phyloP scores from a whole-genome alignment of 2,329 filamentous ascomycete species.

The Aspergillus hiratsukae region DNA sequence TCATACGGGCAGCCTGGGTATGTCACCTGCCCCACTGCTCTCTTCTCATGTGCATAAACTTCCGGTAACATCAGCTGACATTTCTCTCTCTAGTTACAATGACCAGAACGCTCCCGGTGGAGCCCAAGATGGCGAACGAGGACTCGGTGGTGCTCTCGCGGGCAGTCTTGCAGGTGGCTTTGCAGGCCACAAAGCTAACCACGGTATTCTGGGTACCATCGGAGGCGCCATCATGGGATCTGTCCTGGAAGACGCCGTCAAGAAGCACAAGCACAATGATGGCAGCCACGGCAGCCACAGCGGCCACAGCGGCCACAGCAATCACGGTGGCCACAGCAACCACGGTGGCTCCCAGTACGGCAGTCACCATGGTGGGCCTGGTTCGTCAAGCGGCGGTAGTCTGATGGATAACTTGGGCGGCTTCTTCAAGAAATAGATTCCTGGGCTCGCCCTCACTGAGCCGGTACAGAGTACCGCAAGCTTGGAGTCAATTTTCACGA shows the following conservation, averaged over 20 bases:
- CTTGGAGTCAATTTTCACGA: neutral
- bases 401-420: slow-evolving; percentile 33
- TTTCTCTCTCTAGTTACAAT: slow-evolving; percentile 16
- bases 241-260: slow-evolving; percentile 42
- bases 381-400: slow-evolving; percentile 14
- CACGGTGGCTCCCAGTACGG: slow-evolving; percentile 20
- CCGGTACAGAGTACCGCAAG: slow-evolving; percentile 7
- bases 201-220: slow-evolving; percentile 46
- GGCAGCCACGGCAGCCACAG: slow-evolving; percentile 16
- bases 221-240: slow-evolving; percentile 46
- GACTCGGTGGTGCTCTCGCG: slow-evolving; percentile 44
- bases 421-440: slow-evolving; percentile 37
- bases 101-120: slow-evolving; percentile 31
- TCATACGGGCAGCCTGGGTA: slow-evolving; percentile 13
- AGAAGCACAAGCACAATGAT: slow-evolving; percentile 40
- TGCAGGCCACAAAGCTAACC: slow-evolving; percentile 44
- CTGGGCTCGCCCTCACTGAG: slow-evolving; percentile 5
- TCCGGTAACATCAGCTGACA: slow-evolving; percentile 11
- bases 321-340: slow-evolving; percentile 14
- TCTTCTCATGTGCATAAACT: neutral
- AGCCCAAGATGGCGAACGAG: slow-evolving; percentile 43
- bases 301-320: no score
- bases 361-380: slow-evolving; percentile 13
- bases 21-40: slow-evolving; percentile 4
- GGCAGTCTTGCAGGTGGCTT: slow-evolving; percentile 46